These are phyloP conservation scores for Neurospora terricola DNA, from an alignment of 495 filamentous ascomycete genomes.

Conservation along the genomic window DNA sequence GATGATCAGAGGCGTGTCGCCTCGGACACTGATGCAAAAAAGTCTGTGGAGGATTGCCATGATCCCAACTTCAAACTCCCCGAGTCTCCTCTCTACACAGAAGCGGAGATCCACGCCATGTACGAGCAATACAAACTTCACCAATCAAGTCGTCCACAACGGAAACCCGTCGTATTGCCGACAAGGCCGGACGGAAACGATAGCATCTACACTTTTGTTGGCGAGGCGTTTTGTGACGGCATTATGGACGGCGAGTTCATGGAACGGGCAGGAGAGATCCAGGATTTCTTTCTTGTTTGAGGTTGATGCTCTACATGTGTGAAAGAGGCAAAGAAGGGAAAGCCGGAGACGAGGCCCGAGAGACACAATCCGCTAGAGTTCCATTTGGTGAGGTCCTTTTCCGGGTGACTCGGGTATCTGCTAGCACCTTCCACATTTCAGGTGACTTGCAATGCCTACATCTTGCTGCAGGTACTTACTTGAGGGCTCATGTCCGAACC, in stretches of 20 bases:
- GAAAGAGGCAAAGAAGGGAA: not conserved
- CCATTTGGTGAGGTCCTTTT: not conserved
- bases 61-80: not conserved
- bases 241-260: conserved; percentile 11
- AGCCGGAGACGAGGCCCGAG: not conserved
- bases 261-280: not conserved
- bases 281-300: not conserved
- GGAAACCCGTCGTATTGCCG: not conserved
- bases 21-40: not conserved
- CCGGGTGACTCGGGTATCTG: not conserved
- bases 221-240: conserved; percentile 10
- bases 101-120: not conserved
- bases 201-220: conserved; percentile 1
- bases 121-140: not conserved
- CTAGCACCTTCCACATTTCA: not conserved
- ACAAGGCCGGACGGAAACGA: not conserved
- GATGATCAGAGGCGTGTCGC: not conserved
- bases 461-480: not conserved
- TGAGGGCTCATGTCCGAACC: not conserved
- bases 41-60: not conserved
- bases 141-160: not conserved
- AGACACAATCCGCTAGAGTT: not conserved
- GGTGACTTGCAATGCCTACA: not conserved
- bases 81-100: not conserved
- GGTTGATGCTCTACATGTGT: not conserved